Conservation (phyloP, 495 filamentous ascomycete species). For the Tuber brumale region DNA sequence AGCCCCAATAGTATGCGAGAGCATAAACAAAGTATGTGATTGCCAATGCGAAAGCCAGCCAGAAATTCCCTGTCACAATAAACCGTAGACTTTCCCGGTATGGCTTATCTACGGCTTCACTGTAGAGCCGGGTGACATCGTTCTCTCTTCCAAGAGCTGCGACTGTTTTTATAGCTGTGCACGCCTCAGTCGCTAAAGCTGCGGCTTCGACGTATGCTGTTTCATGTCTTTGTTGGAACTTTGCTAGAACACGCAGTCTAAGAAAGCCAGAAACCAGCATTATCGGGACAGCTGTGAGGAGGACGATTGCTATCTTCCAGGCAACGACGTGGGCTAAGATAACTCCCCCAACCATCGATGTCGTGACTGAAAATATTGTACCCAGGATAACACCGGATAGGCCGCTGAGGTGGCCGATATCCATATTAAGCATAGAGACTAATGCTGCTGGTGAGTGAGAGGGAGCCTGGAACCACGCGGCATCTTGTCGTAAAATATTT, state of each 20-base stretch:
- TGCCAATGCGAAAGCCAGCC: conserved; percentile 45
- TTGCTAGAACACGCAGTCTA: conserved; percentile 49
- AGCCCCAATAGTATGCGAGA: conserved; percentile 63
- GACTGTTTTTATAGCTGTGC: conserved; percentile 54
- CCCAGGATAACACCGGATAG: conserved; percentile 48
- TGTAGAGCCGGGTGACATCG: conserved; percentile 48
- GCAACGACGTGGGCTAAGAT: conserved; percentile 54
- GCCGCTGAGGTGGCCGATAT: conserved; percentile 48
- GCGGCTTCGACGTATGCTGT: conserved; percentile 53
- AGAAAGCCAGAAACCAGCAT: conserved; percentile 53
- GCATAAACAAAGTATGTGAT: conserved; percentile 54
- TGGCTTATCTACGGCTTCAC: conserved; percentile 45
- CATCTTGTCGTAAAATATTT: conserved; percentile 48
- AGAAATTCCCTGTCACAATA: conserved; percentile 44
- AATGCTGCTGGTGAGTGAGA: conserved; percentile 50
- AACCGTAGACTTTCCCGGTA: conserved; percentile 43
- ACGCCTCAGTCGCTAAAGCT: conserved; percentile 55
- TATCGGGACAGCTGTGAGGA: conserved; percentile 52
- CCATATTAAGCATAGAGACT: conserved; percentile 50
- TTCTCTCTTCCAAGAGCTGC: conserved; percentile 52
- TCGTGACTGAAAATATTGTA: conserved; percentile 45
- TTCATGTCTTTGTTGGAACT: conserved; percentile 57
- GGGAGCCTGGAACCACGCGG: conserved; percentile 49
- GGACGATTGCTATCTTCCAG: conserved; percentile 58
- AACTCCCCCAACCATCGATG: conserved; percentile 47